These are phyloP conservation scores for Juglanconis juglandina DNA, from an alignment of 2,329 filamentous ascomycete species.

Conservation along the genomic window DNA sequence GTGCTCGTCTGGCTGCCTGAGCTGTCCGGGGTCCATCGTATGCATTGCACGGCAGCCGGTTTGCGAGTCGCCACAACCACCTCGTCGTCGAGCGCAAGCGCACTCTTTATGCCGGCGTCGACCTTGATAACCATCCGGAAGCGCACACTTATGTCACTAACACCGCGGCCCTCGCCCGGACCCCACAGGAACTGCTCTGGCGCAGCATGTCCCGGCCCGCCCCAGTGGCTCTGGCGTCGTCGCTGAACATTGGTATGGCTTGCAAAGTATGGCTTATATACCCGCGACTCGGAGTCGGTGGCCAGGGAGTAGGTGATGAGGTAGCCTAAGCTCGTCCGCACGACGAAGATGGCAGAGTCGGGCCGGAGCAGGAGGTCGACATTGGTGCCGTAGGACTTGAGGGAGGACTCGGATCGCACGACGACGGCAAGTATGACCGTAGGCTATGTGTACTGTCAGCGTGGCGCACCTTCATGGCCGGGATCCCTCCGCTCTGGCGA, in stretches of 20 bases:
- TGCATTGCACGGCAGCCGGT: slow-evolving; percentile 93
- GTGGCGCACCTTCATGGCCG: slow-evolving; percentile 19
- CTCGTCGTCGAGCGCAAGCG: slow-evolving; percentile 87
- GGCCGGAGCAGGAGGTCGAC: slow-evolving; percentile 80
- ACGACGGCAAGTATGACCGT: slow-evolving; percentile 84
- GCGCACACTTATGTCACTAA: slow-evolving; percentile 82
- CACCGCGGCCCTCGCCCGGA: slow-evolving; percentile 75
- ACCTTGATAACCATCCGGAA: slow-evolving; percentile 99
- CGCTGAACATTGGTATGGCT: slow-evolving; percentile 63
- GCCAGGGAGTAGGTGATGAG: slow-evolving; percentile 93
- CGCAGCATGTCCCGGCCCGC: slow-evolving; percentile 49
- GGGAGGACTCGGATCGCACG: slow-evolving; percentile 73
- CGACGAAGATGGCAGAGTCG: slow-evolving; percentile 86
- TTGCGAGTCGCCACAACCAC: slow-evolving; percentile 87
- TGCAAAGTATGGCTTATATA: slow-evolving; percentile 80
- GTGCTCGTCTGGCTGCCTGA: slow-evolving; percentile 83
- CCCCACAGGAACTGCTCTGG: slow-evolving; percentile 67
- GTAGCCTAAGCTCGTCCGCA: slow-evolving; percentile 81
- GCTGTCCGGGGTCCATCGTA: slow-evolving; percentile 85
- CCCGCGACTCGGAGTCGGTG: slow-evolving; percentile 74
- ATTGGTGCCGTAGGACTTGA: slow-evolving; percentile 82
- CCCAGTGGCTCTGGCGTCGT: slow-evolving; percentile 59
- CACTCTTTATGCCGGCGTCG: slow-evolving; percentile 87
- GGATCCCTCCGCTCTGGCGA: not conserved
- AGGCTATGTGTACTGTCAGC: slow-evolving; percentile 52